Evolutionary conservation across 2,329 filamentous ascomycete genomes (phyloP), one percentile per base, ranked within the genome.

Genomic region (Botryosphaeria dothidea): DNA sequence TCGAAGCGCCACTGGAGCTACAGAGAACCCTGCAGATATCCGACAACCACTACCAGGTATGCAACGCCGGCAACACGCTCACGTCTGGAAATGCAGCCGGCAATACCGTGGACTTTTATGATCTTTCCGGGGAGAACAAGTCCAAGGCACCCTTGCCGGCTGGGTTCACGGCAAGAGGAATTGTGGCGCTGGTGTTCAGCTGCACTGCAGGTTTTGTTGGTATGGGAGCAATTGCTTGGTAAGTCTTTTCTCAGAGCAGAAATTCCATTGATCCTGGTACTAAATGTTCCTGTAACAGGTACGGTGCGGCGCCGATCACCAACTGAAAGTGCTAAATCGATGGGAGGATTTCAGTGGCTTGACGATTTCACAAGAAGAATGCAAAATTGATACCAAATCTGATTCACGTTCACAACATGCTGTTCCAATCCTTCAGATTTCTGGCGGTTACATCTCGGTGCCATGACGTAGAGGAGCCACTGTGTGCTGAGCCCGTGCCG

Each of bases 141-240:
- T 80, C 83, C 1, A 83, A 86, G 0, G 76, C 75, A 0, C 81
- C 79, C 46, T 72, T 94, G n/a, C 90, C 91, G 0, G 82, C 79
- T 1, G 91, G 91, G 0, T 93, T 93, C 74, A 92, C 89, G 0
- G 75, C 87, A 0, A 83, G 84, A 38, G 92, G 92, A 6, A 90
- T 91, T 45, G 85, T 92, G 1, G 92, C 92, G 11, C 78, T 95
- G 69, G 88, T 89, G 2, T 92, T 94, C 72, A 92, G 89, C 71
- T 85, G 85, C 67, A 67, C 93, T 3, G 84, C 84, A n/a, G 92
- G 90, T 2, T 80, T 93, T 54, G 69, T 92, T 6, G 92, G 92
- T 7, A 82, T 93, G 70, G 82, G 78, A 0, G 85, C 87, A 11
- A 87, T 95, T 64, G 83, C 82, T 1, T 88, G 89, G 83, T 93